A percentile compares a stretch with the other conserved stretches of the same genome.
Evolutionary conservation across 768 basidiomycete genomes (phyloP).

Genomic region (Boletus rubropictus): DNA sequence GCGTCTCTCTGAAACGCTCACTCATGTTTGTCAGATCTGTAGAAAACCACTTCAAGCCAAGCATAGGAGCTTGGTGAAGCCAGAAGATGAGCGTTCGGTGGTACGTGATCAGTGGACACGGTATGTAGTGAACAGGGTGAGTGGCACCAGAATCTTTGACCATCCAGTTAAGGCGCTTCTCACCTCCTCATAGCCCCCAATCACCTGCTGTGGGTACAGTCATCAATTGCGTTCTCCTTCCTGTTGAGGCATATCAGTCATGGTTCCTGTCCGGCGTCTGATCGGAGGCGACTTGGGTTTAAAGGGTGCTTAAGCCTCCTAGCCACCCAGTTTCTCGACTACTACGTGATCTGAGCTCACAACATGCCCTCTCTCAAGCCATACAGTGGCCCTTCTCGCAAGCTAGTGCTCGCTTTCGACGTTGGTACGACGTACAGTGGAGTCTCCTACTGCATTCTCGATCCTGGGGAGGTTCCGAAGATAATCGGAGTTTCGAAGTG

Average conservation of each 20-base stretch:
- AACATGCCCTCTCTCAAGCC: constrained; percentile 27
- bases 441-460: constrained; percentile 33
- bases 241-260: not conserved
- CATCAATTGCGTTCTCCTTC: not conserved
- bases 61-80: not conserved
- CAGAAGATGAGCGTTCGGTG: not conserved
- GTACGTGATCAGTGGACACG: too few species aligned
- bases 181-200: not conserved
- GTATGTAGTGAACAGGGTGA: too few species aligned
- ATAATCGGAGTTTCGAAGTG: constrained; percentile 28
- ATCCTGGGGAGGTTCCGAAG: constrained; percentile 31
- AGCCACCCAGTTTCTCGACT: not conserved
- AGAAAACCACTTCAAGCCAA: too few species aligned
- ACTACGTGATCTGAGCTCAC: not conserved
- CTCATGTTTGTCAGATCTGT: too few species aligned
- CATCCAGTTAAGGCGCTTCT: not conserved
- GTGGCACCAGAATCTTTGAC: not conserved
- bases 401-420: constrained; percentile 40
- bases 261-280: not conserved
- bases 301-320: not conserved
- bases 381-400: constrained; percentile 36
- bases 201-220: not conserved
- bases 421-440: constrained; percentile 42
- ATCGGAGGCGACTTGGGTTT: not conserved
- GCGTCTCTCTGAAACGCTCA: too few species aligned